Evolutionary conservation across 1,284 basidiomycete species (phyloP).

Genomic region (Schizophyllum amplum): DNA sequence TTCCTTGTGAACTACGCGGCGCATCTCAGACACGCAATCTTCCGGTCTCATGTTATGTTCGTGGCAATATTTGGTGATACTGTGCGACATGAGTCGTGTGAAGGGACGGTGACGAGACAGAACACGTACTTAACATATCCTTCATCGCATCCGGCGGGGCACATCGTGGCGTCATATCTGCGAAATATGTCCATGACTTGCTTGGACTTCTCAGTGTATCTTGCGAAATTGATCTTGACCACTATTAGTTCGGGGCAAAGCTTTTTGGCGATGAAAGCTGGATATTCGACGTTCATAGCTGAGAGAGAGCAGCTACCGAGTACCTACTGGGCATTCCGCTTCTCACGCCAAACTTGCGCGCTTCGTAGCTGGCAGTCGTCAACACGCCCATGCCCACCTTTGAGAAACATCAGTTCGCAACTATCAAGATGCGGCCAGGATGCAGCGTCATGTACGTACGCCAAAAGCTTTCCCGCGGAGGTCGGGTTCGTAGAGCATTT

Average conservation of each 20-base stretch:
- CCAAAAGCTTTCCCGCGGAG: conserved; percentile 84
- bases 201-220: conserved; percentile 68
- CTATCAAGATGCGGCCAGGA: neutral
- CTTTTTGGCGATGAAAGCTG: conserved; percentile 86
- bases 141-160: conserved; percentile 80
- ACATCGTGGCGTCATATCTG: conserved; percentile 78
- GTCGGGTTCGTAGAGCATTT: conserved; percentile 72
- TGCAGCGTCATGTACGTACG: conserved; percentile 36
- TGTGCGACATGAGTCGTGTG: conserved; percentile 20
- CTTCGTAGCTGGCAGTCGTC: conserved; percentile 87
- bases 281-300: conserved; percentile 4
- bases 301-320: neutral
- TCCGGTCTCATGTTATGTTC: conserved; percentile 58
- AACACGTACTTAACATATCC: conserved; percentile 74
- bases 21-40: conserved; percentile 74
- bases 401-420: conserved; percentile 1
- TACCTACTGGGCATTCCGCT: conserved; percentile 79
- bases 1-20: conserved; percentile 61
- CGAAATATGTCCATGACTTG: conserved; percentile 62
- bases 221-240: conserved; percentile 52
- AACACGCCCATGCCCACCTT: conserved; percentile 75
- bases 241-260: conserved; percentile 89
- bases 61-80: conserved; percentile 72
- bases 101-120: neutral
- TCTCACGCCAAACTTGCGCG: conserved; percentile 80